Evolutionary conservation across 805 yeast genomes (phyloP).

Genomic region (Candida tallmaniae): DNA sequence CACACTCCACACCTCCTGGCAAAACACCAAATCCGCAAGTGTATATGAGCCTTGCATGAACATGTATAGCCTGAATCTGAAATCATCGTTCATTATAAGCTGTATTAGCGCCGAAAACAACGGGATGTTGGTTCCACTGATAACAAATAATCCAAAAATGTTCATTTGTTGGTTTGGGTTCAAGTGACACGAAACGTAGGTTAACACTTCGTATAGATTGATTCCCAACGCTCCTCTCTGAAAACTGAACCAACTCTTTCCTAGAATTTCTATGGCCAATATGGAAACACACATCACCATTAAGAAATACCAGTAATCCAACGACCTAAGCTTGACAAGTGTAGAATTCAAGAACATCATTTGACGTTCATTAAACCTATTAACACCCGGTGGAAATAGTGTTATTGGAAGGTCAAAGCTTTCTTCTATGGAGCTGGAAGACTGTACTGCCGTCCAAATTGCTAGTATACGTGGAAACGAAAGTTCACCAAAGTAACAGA

Average conservation of each 20-base stretch:
- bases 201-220: constrained; percentile 20
- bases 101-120: constrained; percentile 5
- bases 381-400: constrained; percentile 19
- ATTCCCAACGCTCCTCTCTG: constrained; percentile 19
- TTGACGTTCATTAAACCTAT: constrained; percentile 16
- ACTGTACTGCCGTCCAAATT: constrained; percentile 14
- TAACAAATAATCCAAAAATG: constrained; percentile 7
- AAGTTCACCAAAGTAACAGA: constrained; percentile 26
- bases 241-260: constrained; percentile 13
- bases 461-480: constrained; percentile 5
- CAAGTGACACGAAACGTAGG: constrained; percentile 26
- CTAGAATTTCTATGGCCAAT: constrained; percentile 15
- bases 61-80: background rate
- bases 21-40: background rate
- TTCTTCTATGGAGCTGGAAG: constrained; percentile 22
- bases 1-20: too few relatives aligned
- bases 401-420: constrained; percentile 14
- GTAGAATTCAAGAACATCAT: constrained; percentile 9
- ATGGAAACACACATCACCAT: constrained; percentile 22
- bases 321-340: constrained; percentile 16
- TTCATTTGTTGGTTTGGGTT: constrained; percentile 15
- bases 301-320: constrained; percentile 29
- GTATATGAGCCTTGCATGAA: background rate
- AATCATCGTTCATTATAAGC: constrained; percentile 3
- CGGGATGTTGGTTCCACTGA: constrained; percentile 7